Percentiles rank a stretch among this genome's conserved stretches.
Evolutionary conservation across 345 rosid species (phyloP).

Genomic region (Arabidopsis suecica): DNA sequence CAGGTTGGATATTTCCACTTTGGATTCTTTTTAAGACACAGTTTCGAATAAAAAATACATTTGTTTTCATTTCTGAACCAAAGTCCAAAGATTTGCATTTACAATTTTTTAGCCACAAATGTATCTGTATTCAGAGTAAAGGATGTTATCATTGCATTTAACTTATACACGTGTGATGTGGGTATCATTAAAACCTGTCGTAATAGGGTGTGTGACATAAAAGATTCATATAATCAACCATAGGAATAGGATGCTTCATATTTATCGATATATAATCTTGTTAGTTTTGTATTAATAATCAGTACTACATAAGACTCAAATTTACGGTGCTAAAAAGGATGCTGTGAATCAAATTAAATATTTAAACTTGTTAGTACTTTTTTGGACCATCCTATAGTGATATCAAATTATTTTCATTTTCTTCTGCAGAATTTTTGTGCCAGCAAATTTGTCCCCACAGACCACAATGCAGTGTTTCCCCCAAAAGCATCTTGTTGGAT

Average conservation of each 20-base stretch:
- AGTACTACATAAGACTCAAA: background rate
- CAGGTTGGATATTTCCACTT: constrained; percentile 37
- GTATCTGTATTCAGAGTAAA: background rate
- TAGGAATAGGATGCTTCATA: background rate
- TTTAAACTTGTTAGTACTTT: constrained; percentile 24
- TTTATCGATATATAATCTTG: background rate
- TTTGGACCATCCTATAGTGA: constrained; percentile 31
- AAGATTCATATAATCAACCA: constrained; percentile 14
- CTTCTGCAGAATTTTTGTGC: constrained; percentile 19
- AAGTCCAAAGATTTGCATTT: background rate
- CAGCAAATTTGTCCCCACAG: constrained; percentile 41
- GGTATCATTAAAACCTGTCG: constrained; percentile 1
- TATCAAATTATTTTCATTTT: constrained; percentile 28
- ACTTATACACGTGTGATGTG: constrained; percentile 30
- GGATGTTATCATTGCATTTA: constrained; percentile 11
- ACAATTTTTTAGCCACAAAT: background rate
- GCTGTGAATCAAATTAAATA: background rate
- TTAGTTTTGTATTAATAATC: no score
- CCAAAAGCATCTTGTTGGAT: constrained; percentile 30
- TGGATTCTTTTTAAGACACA: constrained; percentile 22
- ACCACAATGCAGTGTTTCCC: constrained; percentile 39
- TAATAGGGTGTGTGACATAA: background rate
- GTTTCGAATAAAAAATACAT: background rate
- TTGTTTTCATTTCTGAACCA: background rate
- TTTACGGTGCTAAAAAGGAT: constrained; percentile 9